phyloP scores from a whole-genome alignment of 805 yeast species.

The Spathaspora passalidarum region DNA sequence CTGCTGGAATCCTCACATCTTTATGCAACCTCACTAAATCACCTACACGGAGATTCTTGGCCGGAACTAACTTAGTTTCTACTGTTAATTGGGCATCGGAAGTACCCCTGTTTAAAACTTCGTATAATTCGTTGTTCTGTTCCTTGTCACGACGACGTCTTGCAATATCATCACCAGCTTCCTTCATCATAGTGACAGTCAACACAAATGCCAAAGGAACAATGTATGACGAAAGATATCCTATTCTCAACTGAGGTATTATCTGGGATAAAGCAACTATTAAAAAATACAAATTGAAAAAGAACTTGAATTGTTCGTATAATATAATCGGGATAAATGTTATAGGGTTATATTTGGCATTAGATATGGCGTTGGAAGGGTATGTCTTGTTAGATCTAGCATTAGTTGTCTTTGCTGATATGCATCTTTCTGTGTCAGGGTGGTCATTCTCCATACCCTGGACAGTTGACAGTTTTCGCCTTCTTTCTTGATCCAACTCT shows the following conservation, averaged over 20 bases:
- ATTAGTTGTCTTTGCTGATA: slow-evolving; percentile 34
- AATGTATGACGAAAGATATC: slow-evolving; percentile 87
- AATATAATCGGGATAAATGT: slow-evolving; percentile 86
- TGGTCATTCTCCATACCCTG: slow-evolving; percentile 14
- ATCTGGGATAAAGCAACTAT: slow-evolving; percentile 93
- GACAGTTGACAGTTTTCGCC: slow-evolving; percentile 13
- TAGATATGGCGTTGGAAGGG: slow-evolving; percentile 79
- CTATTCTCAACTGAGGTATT: slow-evolving; percentile 85
- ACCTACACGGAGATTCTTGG: slow-evolving; percentile 76
- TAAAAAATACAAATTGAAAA: slow-evolving; percentile 88
- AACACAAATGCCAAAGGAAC: slow-evolving; percentile 94
- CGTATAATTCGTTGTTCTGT: slow-evolving; percentile 80
- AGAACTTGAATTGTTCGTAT: slow-evolving; percentile 95
- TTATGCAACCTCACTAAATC: slow-evolving; percentile 77
- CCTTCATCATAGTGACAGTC: slow-evolving; percentile 90
- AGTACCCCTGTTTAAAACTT: slow-evolving; percentile 46
- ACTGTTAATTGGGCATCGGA: slow-evolving; percentile 16
- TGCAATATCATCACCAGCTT: slow-evolving; percentile 89
- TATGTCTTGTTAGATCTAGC: slow-evolving; percentile 25
- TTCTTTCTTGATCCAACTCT: slow-evolving; percentile 24
- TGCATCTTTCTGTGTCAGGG: slow-evolving; percentile 31
- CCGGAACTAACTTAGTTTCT: slow-evolving; percentile 32
- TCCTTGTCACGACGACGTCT: slow-evolving; percentile 88
- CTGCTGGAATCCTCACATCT: slow-evolving; percentile 91
- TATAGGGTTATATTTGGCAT: slow-evolving; percentile 88